Percentiles rank a stretch among this genome's conserved stretches.
Evolutionary conservation across 345 rosid genomes (phyloP).

Genomic region (Gossypium australe): DNA sequence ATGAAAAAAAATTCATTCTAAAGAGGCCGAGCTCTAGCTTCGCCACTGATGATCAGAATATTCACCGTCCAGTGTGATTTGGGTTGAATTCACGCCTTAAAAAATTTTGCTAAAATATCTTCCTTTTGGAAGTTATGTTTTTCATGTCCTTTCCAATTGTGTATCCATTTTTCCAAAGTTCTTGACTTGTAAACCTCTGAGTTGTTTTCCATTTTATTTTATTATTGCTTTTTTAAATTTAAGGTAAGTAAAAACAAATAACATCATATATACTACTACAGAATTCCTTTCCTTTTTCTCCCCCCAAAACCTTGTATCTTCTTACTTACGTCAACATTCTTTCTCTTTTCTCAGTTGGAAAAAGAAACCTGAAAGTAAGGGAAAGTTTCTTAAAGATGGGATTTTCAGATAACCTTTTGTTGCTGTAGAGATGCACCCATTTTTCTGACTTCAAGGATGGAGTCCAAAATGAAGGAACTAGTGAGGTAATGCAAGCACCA

Average conservation of each 20-base stretch:
- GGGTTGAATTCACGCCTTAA: accelerated
- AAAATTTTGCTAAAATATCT: background rate
- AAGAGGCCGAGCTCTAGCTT: too few relatives aligned
- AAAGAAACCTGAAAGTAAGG: background rate
- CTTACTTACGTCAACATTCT: background rate
- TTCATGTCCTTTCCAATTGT: background rate
- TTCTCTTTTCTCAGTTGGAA: background rate
- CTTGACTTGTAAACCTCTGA: background rate
- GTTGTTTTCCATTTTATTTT: too few relatives aligned
- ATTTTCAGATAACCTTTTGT: background rate
- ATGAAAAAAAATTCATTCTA: accelerated
- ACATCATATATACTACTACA: too few relatives aligned
- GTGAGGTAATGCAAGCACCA: conserved; percentile 36
- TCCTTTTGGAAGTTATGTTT: background rate
- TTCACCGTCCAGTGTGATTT: accelerated
- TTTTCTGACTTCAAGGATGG: background rate
- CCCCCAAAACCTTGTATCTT: background rate
- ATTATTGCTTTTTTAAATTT: too few relatives aligned
- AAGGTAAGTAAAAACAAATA: too few relatives aligned
- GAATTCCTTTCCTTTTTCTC: background rate
- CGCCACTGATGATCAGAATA: too few relatives aligned
- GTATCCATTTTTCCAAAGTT: background rate
- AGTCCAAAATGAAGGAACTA: conserved; percentile 27
- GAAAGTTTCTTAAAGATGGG: background rate
- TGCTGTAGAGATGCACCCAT: background rate